Percentiles rank a stretch among this genome's conserved stretches.
phyloP scores from a whole-genome alignment of 352 stramenopile species.

The Pseudoperonospora humuli region DNA sequence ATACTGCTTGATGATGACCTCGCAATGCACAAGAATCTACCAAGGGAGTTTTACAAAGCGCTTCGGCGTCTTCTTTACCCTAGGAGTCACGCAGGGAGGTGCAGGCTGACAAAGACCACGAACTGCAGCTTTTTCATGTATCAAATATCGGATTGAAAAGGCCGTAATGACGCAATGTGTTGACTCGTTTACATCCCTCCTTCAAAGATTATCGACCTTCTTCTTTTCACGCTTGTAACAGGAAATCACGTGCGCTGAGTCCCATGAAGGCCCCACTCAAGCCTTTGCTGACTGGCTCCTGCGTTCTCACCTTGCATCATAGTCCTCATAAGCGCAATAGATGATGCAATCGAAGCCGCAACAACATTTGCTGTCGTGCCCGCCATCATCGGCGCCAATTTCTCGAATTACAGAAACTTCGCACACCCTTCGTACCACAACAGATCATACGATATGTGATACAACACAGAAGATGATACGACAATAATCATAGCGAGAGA shows the following conservation, averaged over 20 bases:
- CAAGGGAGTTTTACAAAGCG: conserved; percentile 59
- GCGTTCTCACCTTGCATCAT: conserved; percentile 58
- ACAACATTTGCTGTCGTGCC: conserved; percentile 60
- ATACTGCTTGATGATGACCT: too few species aligned
- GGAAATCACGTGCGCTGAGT: conserved; percentile 69
- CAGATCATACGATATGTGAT: conserved; percentile 93
- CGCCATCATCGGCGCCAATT: conserved; percentile 52
- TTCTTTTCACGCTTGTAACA: conserved; percentile 78
- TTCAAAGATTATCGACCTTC: conserved; percentile 46
- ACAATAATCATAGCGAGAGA: conserved; percentile 89
- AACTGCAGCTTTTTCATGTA: too few species aligned
- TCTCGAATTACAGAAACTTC: conserved; percentile 25
- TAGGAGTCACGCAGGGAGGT: conserved; percentile 58
- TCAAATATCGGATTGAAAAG: too few species aligned
- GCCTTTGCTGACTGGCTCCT: conserved; percentile 25
- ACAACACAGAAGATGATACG: conserved; percentile 91
- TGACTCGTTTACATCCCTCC: too few species aligned
- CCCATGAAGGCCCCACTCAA: conserved; percentile 52
- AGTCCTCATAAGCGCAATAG: conserved; percentile 85
- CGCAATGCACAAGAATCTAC: conserved; percentile 68
- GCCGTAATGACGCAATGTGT: too few species aligned
- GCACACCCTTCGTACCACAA: conserved; percentile 45
- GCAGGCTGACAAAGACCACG: too few species aligned
- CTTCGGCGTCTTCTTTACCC: conserved; percentile 53
- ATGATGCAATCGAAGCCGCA: conserved; percentile 71